Conservation (phyloP, 805 yeast genomes). For the Candida morakotiae region DNA sequence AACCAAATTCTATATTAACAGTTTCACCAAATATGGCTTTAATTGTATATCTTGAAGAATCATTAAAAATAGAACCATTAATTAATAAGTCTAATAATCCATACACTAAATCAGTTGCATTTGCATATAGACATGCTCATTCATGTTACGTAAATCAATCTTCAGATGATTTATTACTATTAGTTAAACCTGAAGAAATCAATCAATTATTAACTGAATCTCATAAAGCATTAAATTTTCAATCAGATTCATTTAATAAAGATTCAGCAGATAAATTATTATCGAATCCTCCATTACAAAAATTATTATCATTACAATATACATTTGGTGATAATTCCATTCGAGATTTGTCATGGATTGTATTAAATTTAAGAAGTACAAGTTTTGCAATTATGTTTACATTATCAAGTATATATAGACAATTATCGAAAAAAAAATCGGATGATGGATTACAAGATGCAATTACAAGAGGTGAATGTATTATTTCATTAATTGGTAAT, state of each 20-base stretch:
- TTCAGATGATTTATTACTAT: conserved; percentile 65
- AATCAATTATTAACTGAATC: conserved; percentile 41
- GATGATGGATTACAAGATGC: conserved; percentile 53
- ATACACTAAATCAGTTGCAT: conserved; percentile 48
- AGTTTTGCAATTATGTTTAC: conserved; percentile 68
- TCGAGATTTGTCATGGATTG: conserved; percentile 55
- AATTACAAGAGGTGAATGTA: conserved; percentile 56
- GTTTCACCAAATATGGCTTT: conserved; percentile 53
- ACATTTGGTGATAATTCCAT: conserved; percentile 51
- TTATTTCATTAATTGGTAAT: conserved; percentile 64
- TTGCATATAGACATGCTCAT: conserved; percentile 65
- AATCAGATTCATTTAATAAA: conserved; percentile 56
- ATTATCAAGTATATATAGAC: conserved; percentile 57
- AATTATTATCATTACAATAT: conserved; percentile 65
- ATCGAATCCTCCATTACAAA: conserved; percentile 77
- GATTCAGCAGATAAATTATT: conserved; percentile 75
- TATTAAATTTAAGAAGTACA: conserved; percentile 64
- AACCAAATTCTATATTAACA: conserved; percentile 21
- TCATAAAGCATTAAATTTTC: conserved; percentile 72
- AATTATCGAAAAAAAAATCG: conserved; percentile 57
- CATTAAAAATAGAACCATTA: conserved; percentile 16
- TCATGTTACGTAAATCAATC: conserved; percentile 65
- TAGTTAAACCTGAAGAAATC: conserved; percentile 47
- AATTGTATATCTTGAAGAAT: conserved; percentile 20
- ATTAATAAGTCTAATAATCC: conserved; percentile 27